phyloP scores from a whole-genome alignment of 208 protist species.

The Acanthamoeba royreba region DNA sequence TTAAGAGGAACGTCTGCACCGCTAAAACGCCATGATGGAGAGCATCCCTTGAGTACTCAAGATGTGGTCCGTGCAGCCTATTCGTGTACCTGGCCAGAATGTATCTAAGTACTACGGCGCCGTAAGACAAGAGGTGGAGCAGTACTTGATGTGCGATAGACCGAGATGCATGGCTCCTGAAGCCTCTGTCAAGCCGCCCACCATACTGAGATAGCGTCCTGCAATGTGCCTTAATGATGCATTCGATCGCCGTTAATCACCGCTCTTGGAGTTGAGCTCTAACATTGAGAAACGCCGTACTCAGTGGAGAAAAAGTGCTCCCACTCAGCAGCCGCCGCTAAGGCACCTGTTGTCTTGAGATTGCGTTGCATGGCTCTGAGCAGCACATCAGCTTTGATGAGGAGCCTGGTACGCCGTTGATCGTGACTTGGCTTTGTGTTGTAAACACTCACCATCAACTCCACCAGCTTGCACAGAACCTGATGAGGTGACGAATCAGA shows the following conservation, averaged over 20 bases:
- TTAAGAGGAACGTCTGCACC: not conserved
- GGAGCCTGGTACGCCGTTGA: not conserved
- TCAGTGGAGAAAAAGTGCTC: conserved; percentile 13
- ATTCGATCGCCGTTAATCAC: not conserved
- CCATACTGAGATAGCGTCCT: not conserved
- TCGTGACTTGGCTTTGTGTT: not conserved
- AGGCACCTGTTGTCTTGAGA: not conserved
- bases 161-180: not conserved
- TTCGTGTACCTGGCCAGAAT: not conserved
- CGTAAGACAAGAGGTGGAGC: not conserved
- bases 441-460: not conserved
- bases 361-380: not conserved
- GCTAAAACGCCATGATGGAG: not conserved
- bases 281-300: not conserved
- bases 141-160: not conserved
- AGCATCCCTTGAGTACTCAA: not conserved
- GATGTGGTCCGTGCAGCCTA: not conserved
- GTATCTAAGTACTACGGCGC: not conserved
- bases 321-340: not conserved
- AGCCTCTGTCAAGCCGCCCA: not conserved
- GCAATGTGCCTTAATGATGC: not conserved
- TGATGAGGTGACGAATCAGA: not conserved
- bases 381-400: not conserved
- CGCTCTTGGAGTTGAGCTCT: not conserved
- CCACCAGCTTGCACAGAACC: not conserved